A percentile compares a stretch with the other conserved stretches of the same genome.
Evolutionary conservation across 2,329 filamentous ascomycete genomes (phyloP).

Genomic region (Cercospora beticola): DNA sequence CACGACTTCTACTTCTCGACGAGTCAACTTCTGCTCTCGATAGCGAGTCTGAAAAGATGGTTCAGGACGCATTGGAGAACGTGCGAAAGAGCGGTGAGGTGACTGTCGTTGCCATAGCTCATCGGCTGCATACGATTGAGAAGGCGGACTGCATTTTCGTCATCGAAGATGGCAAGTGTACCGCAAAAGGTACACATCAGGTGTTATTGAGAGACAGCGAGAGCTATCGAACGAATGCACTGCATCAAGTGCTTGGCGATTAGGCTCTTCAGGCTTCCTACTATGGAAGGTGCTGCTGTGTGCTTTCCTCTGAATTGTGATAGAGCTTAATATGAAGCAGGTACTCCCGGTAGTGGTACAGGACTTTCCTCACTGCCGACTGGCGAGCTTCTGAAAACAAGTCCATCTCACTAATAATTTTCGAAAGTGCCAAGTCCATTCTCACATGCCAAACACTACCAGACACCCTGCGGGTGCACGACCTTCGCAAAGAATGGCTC

Average conservation of each 20-base stretch:
- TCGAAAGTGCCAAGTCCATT: background rate
- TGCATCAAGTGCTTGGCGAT: constrained; percentile 30
- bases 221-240: constrained; percentile 27
- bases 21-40: constrained; percentile 47
- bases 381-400: background rate
- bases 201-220: constrained; percentile 35
- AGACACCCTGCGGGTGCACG: background rate
- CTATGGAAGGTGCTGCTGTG: background rate
- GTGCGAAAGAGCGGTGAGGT: constrained; percentile 25
- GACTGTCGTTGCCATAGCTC: constrained; percentile 49
- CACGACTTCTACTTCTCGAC: constrained; percentile 44
- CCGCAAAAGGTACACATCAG: constrained; percentile 51
- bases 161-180: constrained; percentile 51
- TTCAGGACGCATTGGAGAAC: constrained; percentile 44
- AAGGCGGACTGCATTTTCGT: constrained; percentile 47
- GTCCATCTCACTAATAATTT: background rate
- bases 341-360: background rate
- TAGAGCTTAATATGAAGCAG: background rate
- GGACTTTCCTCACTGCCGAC: background rate
- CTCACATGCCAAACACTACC: background rate
- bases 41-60: constrained; percentile 43
- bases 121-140: constrained; percentile 45
- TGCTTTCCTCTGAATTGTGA: background rate
- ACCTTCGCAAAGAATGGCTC: background rate
- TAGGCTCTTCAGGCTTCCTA: constrained; percentile 28